phyloP scores from a whole-genome alignment of 768 basidiomycete genomes.

The Kwoniella botswanensis region DNA sequence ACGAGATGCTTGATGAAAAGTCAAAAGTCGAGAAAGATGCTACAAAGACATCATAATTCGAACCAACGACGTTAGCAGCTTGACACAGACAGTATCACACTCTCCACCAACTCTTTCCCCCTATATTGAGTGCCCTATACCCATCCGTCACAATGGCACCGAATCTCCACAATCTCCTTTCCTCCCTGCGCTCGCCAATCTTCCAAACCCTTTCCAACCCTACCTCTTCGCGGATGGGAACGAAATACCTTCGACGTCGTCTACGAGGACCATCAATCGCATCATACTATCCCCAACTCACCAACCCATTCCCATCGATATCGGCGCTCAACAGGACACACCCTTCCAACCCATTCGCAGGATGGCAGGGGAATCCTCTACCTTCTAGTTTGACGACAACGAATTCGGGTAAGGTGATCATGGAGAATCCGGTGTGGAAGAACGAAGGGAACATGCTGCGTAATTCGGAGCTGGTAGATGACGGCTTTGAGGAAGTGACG shows the following conservation, averaged over 20 bases:
- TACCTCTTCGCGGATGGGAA: conserved; percentile 75
- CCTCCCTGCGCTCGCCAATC: conserved; percentile 60
- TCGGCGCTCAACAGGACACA: conserved; percentile 14
- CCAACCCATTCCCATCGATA: conserved; percentile 26
- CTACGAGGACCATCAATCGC: conserved; percentile 86
- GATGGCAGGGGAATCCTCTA: conserved; percentile 16
- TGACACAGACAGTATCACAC: background rate
- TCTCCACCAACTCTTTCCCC: background rate
- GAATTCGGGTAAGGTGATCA: conserved; percentile 12
- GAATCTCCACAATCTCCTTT: conserved; percentile 38
- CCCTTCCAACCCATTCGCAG: conserved; percentile 16
- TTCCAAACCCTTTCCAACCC: conserved; percentile 93
- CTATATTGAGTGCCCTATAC: background rate
- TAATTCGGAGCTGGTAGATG: conserved; percentile 20
- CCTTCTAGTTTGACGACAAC: conserved; percentile 1
- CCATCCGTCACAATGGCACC: conserved; percentile 16
- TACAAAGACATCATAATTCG: background rate
- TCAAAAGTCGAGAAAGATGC: background rate
- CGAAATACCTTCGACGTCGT: conserved; percentile 83
- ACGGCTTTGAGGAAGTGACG: conserved; percentile 19
- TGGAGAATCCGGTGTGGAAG: conserved; percentile 22
- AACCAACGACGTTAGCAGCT: background rate
- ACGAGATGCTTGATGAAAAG: background rate
- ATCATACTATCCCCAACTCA: conserved; percentile 63
- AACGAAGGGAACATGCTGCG: conserved; percentile 25